phyloP scores from a whole-genome alignment of 129 eudicot species.

The Saposhnikovia divaricata region DNA sequence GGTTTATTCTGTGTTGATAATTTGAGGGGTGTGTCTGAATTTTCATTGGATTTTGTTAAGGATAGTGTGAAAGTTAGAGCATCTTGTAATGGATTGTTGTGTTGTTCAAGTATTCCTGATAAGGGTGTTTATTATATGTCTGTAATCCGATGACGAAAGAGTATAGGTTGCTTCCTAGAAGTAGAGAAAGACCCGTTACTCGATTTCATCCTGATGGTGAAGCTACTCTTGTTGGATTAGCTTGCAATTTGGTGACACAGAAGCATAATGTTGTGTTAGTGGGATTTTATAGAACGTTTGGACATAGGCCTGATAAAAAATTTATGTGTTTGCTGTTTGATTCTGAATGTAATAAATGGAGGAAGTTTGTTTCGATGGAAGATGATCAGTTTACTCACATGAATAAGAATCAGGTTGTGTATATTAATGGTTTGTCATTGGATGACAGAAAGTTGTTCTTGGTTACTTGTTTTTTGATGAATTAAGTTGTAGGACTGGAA shows the following conservation, averaged over 20 bases:
- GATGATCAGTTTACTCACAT: constrained; percentile 76
- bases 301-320: constrained; percentile 67
- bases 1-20: constrained; percentile 61
- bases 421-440: constrained; percentile 59
- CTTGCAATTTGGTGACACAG: constrained; percentile 38
- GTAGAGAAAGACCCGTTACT: too few relatives aligned
- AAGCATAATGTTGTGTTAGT: constrained; percentile 74
- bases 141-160: too few relatives aligned
- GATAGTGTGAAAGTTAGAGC: too few relatives aligned
- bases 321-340: constrained; percentile 44
- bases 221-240: constrained; percentile 82
- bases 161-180: too few relatives aligned
- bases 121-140: too few relatives aligned
- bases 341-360: constrained; percentile 8
- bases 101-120: too few relatives aligned
- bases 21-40: constrained; percentile 61
- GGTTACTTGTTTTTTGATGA: too few relatives aligned
- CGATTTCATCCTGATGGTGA: constrained; percentile 84
- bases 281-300: constrained; percentile 75
- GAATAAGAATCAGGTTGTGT: constrained; percentile 81
- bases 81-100: too few relatives aligned
- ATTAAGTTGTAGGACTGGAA: too few relatives aligned
- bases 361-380: constrained; percentile 7
- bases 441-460: constrained; percentile 56
- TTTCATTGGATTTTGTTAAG: constrained; percentile 60